Base-by-base conservation (phyloP, 768 basidiomycete species). In the Leccinum rimulosum region DNA sequence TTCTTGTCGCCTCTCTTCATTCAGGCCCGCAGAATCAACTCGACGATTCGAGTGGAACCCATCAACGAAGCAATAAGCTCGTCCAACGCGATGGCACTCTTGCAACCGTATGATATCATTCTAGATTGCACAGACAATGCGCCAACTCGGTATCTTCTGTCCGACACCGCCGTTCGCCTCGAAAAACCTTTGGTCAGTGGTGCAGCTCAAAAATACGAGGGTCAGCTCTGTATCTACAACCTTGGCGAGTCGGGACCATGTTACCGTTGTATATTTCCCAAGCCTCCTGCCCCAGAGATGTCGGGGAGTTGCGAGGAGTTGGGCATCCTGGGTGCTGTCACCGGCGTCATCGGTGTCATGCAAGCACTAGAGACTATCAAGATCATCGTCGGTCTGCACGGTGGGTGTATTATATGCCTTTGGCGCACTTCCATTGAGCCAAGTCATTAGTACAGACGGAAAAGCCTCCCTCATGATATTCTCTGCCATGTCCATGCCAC, bases 101-200 rank as follows among this genome's bases (percentile, higher is more conserved):
- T 95, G 11, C 62, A 68, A 11, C 68, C 80, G 1, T 94, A 92
- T 67, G 84, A 89, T 70, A 73, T 97, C 54, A 79, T 98, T 52
- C 77, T 98, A 15, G 96, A 98, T 75, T 98, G 95, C 77, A 97
- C 95, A 4, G 95, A 98, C 75, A 96, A 97, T 63, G 84, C 88
- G 2, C 85, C 90, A 2, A 95, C 94, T 0, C 88, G 97, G 6
- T 98, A 98, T 73, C 83, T 98, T 19, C 80, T 99, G 54, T 95
- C 93, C 27, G 95, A 98, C 70, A 84, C 85, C 1, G 85, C 90
- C 15, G 90, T 94, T 40, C 76, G 76, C 1, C 81, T 95, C 2
- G 74, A 77, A n/a, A 91, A 86, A 50, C 89, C 93, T 14, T 86
- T 98, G 40, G 88, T 98, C 38, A 93, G 91, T 58, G 96, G 96